Conservation (phyloP, 129 eudicot species). For the Pseudognaphalium luteoalbum region DNA sequence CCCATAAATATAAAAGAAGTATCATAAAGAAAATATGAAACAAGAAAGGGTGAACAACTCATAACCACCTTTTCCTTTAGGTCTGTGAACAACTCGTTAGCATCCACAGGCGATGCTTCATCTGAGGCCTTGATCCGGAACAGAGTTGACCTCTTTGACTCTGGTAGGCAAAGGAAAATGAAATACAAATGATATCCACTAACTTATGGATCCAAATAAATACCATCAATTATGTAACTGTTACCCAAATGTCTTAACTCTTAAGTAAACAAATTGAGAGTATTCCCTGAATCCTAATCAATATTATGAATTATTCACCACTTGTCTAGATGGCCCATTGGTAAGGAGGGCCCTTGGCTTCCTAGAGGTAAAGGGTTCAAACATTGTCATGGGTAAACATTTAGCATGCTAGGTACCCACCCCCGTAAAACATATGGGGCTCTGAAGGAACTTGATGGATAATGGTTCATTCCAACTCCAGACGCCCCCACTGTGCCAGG, state of each 20-base stretch:
- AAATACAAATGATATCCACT: neutral
- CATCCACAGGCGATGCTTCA: conserved; percentile 57
- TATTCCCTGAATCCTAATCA: neutral
- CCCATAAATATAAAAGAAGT: neutral
- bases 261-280: neutral
- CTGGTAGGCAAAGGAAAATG: conserved; percentile 34
- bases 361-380: no score
- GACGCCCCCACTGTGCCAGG: no score
- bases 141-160: conserved; percentile 49
- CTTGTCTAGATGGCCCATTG: no score
- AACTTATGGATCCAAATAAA: neutral
- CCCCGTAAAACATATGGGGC: no score
- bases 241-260: no score
- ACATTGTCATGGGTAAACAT: no score
- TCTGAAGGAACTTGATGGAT: no score
- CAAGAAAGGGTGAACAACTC: neutral
- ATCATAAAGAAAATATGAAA: neutral
- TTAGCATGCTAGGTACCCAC: no score
- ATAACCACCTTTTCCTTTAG: conserved; percentile 74
- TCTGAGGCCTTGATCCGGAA: conserved; percentile 77
- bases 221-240: neutral
- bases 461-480: no score
- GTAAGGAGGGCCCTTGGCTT: no score
- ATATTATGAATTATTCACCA: neutral
- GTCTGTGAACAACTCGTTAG: conserved; percentile 68